These are phyloP conservation scores for Chrysanthemum seticuspe DNA, from an alignment of 129 eudicot genomes.

Conservation along the genomic window DNA sequence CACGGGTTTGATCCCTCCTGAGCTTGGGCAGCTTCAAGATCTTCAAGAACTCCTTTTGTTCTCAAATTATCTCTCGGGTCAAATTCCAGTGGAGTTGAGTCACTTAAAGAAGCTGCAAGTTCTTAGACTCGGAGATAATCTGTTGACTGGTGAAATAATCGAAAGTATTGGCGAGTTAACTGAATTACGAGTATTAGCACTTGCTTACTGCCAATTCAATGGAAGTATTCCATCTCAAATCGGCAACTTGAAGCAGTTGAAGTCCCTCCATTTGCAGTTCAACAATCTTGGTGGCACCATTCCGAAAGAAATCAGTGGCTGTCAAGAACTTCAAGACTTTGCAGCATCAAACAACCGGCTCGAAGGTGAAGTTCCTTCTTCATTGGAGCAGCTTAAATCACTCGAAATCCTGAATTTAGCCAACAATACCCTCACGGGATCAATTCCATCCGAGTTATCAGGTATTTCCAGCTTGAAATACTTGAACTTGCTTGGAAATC, in stretches of 20 bases:
- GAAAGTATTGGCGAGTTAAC: slow-evolving; percentile 60
- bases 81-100: slow-evolving; percentile 64
- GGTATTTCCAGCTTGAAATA: slow-evolving; percentile 50
- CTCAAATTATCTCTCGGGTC: slow-evolving; percentile 66
- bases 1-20: slow-evolving; percentile 67
- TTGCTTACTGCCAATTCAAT: slow-evolving; percentile 70
- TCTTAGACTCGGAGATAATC: slow-evolving; percentile 74
- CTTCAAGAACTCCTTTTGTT: slow-evolving; percentile 61
- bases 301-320: slow-evolving; percentile 64
- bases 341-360: slow-evolving; percentile 84
- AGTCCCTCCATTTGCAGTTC: slow-evolving; percentile 67
- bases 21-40: slow-evolving; percentile 67
- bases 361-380: slow-evolving; percentile 69
- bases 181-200: slow-evolving; percentile 59
- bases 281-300: slow-evolving; percentile 59
- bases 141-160: slow-evolving; percentile 50
- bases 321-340: slow-evolving; percentile 60
- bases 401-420: slow-evolving; percentile 77
- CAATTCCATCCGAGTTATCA: slow-evolving; percentile 55
- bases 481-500: slow-evolving; percentile 73
- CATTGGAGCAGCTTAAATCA: slow-evolving; percentile 56
- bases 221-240: slow-evolving; percentile 81
- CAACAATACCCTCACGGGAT: slow-evolving; percentile 74
- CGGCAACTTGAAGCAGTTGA: slow-evolving; percentile 62
- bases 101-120: slow-evolving; percentile 61